Evolutionary conservation across 1,284 basidiomycete species (phyloP), one percentile per base, ranked within the genome.

Genomic region (Athelia psychrophila): DNA sequence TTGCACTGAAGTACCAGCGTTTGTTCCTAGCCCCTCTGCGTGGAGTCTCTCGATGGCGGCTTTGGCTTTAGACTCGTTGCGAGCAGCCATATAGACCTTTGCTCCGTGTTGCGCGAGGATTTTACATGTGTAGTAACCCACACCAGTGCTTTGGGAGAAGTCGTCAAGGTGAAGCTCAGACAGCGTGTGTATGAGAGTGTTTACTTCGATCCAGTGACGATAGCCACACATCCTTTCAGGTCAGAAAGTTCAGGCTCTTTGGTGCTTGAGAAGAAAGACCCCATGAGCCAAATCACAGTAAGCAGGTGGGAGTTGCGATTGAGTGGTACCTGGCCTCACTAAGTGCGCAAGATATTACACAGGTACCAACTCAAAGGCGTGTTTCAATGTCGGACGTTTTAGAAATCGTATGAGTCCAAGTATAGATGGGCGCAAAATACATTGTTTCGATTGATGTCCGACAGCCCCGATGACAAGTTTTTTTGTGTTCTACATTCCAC

Each of bases 151-250:
- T 35, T 35, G n/a, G n/a, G n/a, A n/a, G n/a, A 12, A 70, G n/a
- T n/a, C n/a, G n/a, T n/a, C n/a, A n/a, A n/a, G n/a, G n/a, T n/a
- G n/a, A 30, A 13, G 27, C 13, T 5, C 27, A 13, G 27, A 30
- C 13, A 30, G 13, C 24, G 24, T 38, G 19, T 42, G 20, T 53
- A 27, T 19, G 20, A 9, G 6, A 8, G n/a, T 8, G n/a, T 70
- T 49, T 47, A 73, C 70, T 73, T 73, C 56, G 62, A 72, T 25
- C 72, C 73, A 0, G 72, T 75, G 13, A 77, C 70, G 50, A 75
- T 55, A 44, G 68, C 58, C 27, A 76, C 69, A 53, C 72, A 73
- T 2, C 72, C 72, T 0, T 54, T 60, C 18, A 76, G 56, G 54
- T 73, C 67, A 15, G 64, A 63, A 16, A 74, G 54, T 48, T 72